These are phyloP conservation scores for Trebouxia sp. DNA, from an alignment of 139 green algal species.

Conservation along the genomic window DNA sequence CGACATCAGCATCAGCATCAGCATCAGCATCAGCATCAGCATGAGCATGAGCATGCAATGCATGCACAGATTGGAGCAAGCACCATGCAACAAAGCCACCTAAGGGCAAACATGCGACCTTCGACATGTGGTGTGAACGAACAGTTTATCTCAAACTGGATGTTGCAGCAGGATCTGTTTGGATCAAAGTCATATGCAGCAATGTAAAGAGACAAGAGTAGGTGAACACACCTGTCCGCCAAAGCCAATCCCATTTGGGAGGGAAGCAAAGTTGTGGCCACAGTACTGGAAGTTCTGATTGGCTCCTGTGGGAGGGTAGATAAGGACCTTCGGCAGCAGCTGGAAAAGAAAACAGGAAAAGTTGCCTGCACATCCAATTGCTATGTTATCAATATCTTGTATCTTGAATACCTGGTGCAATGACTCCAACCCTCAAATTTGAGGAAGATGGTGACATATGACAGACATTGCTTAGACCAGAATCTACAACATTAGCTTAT, in stretches of 20 bases:
- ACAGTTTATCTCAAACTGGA: no score
- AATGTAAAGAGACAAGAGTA: slow-evolving; percentile 43
- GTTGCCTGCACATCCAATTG: slow-evolving; percentile 55
- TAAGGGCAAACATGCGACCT: no score
- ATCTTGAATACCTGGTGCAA: no score
- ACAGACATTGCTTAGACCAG: slow-evolving; percentile 49
- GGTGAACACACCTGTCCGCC: background rate
- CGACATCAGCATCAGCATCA: no score
- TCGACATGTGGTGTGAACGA: no score
- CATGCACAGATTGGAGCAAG: no score
- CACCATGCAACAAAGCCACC: no score
- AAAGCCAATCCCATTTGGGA: slow-evolving; percentile 47
- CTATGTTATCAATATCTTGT: no score
- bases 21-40: no score
- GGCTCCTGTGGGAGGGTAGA: slow-evolving; percentile 49
- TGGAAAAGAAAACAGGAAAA: slow-evolving; percentile 54
- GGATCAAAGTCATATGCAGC: slow-evolving; percentile 32
- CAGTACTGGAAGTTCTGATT: slow-evolving; percentile 76
- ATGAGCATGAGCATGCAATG: no score
- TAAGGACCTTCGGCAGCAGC: slow-evolving; percentile 38
- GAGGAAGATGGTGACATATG: slow-evolving; percentile 37
- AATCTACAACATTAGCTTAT: slow-evolving; percentile 46
- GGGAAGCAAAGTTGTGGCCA: slow-evolving; percentile 56
- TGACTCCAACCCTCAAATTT: no score
- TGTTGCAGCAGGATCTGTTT: no score